phyloP scores from a whole-genome alignment of 805 yeast species.

The Yarrowia osloensis region DNA sequence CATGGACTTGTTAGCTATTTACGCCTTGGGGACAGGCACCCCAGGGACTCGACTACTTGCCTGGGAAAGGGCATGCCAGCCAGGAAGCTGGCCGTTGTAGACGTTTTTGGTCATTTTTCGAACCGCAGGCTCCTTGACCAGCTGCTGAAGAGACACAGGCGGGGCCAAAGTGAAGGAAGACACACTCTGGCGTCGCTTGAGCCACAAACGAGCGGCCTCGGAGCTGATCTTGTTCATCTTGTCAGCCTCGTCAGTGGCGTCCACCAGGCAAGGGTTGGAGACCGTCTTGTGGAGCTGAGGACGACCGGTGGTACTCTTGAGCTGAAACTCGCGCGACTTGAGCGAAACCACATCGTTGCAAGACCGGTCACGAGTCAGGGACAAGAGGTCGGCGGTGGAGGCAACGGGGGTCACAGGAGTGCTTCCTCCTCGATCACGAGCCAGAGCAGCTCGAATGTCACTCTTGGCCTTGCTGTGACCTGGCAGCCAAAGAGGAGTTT shows the following conservation, averaged over 20 bases:
- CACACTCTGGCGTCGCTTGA: neutral
- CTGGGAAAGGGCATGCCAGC: slow-evolving; percentile 4
- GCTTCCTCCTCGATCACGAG: neutral
- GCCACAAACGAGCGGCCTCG: slow-evolving; percentile 9
- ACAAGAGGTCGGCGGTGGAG: neutral
- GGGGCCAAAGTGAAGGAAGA: neutral
- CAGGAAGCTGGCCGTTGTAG: slow-evolving; percentile 11
- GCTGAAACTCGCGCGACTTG: slow-evolving; percentile 10
- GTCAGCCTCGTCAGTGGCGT: neutral
- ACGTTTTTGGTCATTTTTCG: slow-evolving; percentile 12
- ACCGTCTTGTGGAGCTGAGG: slow-evolving; percentile 6
- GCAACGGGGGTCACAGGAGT: neutral
- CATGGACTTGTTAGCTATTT: neutral
- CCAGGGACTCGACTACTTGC: slow-evolving; percentile 12
- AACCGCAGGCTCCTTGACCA: slow-evolving; percentile 9
- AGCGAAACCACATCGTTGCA: neutral
- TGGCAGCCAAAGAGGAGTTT: slow-evolving; percentile 4
- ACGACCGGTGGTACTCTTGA: neutral
- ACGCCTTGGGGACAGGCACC: slow-evolving; percentile 1
- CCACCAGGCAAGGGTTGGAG: slow-evolving; percentile 1
- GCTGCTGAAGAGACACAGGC: slow-evolving; percentile 4
- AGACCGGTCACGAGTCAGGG: neutral
- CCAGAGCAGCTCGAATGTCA: slow-evolving; percentile 13
- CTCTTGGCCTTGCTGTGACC: slow-evolving; percentile 6
- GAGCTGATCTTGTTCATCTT: slow-evolving; percentile 1